Conservation (phyloP, 2,329 filamentous ascomycete genomes). For the Pseudocercospora macadamiae region DNA sequence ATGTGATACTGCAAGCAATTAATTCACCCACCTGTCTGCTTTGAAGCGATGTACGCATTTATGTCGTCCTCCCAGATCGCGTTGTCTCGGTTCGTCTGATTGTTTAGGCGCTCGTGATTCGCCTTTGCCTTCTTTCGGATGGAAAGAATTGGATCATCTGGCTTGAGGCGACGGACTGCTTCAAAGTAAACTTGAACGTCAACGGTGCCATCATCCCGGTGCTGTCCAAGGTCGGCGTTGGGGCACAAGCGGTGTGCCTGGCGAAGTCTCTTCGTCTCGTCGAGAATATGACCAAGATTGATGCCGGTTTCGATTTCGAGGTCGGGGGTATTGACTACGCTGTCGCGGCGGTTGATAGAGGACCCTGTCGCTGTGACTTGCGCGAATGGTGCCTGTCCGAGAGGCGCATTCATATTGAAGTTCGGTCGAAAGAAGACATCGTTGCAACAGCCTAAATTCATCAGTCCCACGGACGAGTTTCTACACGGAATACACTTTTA, state of each 20-base stretch:
- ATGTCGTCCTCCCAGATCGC: not conserved
- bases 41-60: not conserved
- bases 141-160: conserved; percentile 5
- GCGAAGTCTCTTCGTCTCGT: conserved; percentile 3
- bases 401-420: not conserved
- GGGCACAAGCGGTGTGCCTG: conserved; percentile 16
- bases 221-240: conserved; percentile 3
- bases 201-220: conserved; percentile 13
- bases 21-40: not conserved
- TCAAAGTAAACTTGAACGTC: conserved; percentile 9
- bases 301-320: conserved; percentile 14
- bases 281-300: conserved; percentile 18
- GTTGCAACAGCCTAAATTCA: conserved; percentile 7
- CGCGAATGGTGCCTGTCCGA: too few relatives aligned
- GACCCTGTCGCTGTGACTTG: too few relatives aligned
- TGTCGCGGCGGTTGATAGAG: not conserved
- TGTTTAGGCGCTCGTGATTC: too few relatives aligned
- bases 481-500: not conserved
- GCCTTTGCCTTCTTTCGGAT: not conserved
- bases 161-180: not conserved
- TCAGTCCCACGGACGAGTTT: not conserved
- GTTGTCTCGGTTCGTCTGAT: not conserved
- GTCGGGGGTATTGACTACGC: not conserved
- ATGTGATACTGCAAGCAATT: too few relatives aligned
- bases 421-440: not conserved